Conservation (phyloP, 805 yeast genomes). For the Wickerhamiella nectarea region DNA sequence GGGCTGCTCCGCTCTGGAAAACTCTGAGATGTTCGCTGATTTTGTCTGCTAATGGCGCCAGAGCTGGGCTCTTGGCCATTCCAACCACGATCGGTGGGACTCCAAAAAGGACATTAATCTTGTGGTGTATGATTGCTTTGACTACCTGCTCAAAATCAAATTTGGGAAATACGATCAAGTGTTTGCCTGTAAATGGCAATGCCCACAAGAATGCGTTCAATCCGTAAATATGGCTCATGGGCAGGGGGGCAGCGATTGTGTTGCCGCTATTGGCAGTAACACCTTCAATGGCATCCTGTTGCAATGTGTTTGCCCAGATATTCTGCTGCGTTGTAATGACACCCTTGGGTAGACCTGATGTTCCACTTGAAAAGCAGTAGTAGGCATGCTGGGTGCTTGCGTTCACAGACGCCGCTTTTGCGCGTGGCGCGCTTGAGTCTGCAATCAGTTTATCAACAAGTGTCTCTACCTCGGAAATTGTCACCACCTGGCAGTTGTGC, state of each 20-base stretch:
- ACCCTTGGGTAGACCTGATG: constrained; percentile 64
- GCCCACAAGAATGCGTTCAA: constrained; percentile 21
- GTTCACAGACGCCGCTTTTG: constrained; percentile 10
- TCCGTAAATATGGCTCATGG: constrained; percentile 27
- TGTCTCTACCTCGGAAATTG: constrained; percentile 6
- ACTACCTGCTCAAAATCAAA: constrained; percentile 27
- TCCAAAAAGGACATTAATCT: constrained; percentile 30
- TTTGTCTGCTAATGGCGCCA: constrained; percentile 31
- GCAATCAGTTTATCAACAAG: constrained; percentile 2
- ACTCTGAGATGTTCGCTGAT: constrained; percentile 31
- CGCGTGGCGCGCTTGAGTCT: constrained; percentile 1
- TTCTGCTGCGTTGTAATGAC: constrained; percentile 50
- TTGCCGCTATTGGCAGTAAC: constrained; percentile 24
- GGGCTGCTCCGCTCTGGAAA: constrained; percentile 32
- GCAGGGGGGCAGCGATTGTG: constrained; percentile 15
- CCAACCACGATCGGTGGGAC: constrained; percentile 32
- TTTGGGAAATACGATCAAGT: constrained; percentile 20
- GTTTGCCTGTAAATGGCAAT: constrained; percentile 16
- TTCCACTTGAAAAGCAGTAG: constrained; percentile 25
- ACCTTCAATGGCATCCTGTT: constrained; percentile 18
- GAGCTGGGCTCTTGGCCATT: constrained; percentile 34
- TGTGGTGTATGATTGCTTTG: constrained; percentile 20
- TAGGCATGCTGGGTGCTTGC: constrained; percentile 17
- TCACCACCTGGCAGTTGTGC: constrained; percentile 2
- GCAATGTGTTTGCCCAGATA: constrained; percentile 29